Conservation (phyloP, 352 stramenopile species). For the Phytophthora constricta region DNA sequence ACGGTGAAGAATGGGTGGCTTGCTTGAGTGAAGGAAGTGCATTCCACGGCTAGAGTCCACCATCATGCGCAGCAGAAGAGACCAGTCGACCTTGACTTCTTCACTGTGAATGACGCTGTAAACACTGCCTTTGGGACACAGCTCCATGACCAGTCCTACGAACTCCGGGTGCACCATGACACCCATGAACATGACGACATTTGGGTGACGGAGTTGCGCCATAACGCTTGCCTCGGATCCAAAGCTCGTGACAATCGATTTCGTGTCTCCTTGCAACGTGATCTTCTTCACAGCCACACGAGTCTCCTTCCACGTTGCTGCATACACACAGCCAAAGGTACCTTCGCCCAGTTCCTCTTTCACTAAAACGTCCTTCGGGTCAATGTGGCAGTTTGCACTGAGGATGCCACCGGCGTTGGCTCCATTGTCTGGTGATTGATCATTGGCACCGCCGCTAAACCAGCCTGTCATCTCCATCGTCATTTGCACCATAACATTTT, state of each 20-base stretch:
- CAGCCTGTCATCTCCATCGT: conserved; percentile 90
- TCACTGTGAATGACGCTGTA: conserved; percentile 83
- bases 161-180: conserved; percentile 90
- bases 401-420: conserved; percentile 55
- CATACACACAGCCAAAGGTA: conserved; percentile 81
- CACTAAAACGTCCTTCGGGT: conserved; percentile 81
- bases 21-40: conserved; percentile 92
- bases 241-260: conserved; percentile 85
- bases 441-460: conserved; percentile 78
- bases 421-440: conserved; percentile 54
- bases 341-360: conserved; percentile 82
- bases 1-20: conserved; percentile 87
- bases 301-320: conserved; percentile 83
- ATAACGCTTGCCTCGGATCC: conserved; percentile 85
- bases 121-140: conserved; percentile 86
- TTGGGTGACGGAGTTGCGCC: conserved; percentile 83
- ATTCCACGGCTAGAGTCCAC: conserved; percentile 89
- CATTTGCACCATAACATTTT: conserved; percentile 90
- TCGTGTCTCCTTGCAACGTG: conserved; percentile 76
- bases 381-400: conserved; percentile 85
- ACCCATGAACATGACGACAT: conserved; percentile 92
- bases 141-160: conserved; percentile 89
- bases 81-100: conserved; percentile 88
- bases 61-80: conserved; percentile 86
- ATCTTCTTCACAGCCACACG: conserved; percentile 88